phyloP scores from a whole-genome alignment of 176 grass and related monocot species.

The Juncus inflexus region DNA sequence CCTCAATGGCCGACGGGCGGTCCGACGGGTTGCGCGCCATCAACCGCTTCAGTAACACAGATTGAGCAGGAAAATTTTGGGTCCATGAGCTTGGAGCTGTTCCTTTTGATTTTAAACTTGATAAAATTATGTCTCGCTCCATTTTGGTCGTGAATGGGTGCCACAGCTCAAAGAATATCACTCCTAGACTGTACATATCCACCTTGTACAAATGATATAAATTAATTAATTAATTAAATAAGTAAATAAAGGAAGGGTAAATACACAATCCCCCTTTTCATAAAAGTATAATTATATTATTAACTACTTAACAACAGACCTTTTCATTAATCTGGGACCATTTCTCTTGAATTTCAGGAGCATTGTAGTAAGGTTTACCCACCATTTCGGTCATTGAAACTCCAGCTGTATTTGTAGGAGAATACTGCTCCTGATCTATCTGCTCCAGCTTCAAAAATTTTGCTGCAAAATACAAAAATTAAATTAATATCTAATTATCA shows the following conservation, averaged over 20 bases:
- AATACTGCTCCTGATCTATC: conserved; percentile 77
- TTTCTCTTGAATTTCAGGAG: conserved; percentile 85
- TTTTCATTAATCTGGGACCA: conserved; percentile 98
- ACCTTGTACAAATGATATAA: conserved; percentile 43
- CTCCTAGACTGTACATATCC: conserved; percentile 96
- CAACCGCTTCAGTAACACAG: conserved; percentile 50
- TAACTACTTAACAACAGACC: conserved; percentile 29
- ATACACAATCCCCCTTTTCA: too few relatives aligned
- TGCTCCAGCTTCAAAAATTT: conserved; percentile 92
- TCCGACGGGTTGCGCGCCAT: conserved; percentile 68
- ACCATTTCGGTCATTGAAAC: conserved; percentile 81
- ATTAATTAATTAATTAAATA: not conserved
- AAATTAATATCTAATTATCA: too few relatives aligned
- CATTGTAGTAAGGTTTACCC: conserved; percentile 93
- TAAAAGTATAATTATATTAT: too few relatives aligned
- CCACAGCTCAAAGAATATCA: conserved; percentile 99
- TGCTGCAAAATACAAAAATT: conserved; percentile 41
- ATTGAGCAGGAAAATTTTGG: conserved; percentile 54
- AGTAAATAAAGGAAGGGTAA: not conserved
- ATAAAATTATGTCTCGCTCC: conserved; percentile 87
- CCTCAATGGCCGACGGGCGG: conserved; percentile 81
- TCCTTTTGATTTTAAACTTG: conserved; percentile 83
- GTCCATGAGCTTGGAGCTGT: conserved; percentile 60
- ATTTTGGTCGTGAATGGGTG: conserved; percentile 91
- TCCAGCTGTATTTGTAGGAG: conserved; percentile 72